These are phyloP conservation scores for Hebeloma cylindrosporum DNA, from an alignment of 768 basidiomycete species.

Conservation along the genomic window DNA sequence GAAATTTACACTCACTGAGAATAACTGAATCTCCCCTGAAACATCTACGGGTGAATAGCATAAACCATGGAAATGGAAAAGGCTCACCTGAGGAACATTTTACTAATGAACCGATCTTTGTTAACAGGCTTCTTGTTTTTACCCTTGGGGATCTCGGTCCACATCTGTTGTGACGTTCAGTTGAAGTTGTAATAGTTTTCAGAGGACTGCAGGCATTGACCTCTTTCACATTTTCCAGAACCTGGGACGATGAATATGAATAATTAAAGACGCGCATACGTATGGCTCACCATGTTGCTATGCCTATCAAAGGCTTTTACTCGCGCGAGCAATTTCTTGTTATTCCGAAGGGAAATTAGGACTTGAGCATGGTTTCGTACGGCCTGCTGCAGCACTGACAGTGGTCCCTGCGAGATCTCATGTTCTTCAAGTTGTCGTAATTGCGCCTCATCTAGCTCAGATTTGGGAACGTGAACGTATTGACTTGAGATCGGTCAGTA, in stretches of 20 bases:
- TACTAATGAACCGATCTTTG: constrained; percentile 99
- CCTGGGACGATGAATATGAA: constrained; percentile 44
- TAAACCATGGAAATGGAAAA: constrained; percentile 3
- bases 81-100: constrained; percentile 91
- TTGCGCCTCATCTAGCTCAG: constrained; percentile 96
- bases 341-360: constrained; percentile 94
- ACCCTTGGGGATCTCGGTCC: constrained; percentile 97
- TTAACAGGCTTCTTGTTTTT: constrained; percentile 99
- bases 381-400: constrained; percentile 95
- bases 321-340: constrained; percentile 93
- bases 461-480: constrained; percentile 95
- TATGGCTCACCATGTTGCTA: constrained; percentile 86
- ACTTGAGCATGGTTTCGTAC: constrained; percentile 98
- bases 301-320: constrained; percentile 99
- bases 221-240: constrained; percentile 98
- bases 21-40: constrained; percentile 95
- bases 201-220: constrained; percentile 26
- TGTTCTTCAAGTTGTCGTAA: constrained; percentile 95
- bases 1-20: constrained; percentile 64
- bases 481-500: constrained; percentile 59
- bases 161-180: constrained; percentile 72
- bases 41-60: constrained; percentile 13
- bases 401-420: constrained; percentile 96
- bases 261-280: constrained; percentile 5
- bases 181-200: neutral